Conservation (phyloP, 306 rosid genomes). For the Quercus suber region DNA sequence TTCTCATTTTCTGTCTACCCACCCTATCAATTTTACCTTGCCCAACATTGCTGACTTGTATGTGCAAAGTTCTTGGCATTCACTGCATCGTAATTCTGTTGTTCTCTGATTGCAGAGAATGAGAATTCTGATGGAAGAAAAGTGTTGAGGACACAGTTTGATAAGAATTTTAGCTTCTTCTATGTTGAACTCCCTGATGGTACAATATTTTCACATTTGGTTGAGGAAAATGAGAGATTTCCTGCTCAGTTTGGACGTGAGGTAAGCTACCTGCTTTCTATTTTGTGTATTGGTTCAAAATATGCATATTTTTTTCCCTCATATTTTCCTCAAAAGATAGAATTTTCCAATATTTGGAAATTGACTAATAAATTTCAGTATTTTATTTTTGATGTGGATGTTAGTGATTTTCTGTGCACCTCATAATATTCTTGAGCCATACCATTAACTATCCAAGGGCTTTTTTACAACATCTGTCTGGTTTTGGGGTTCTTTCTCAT, state of each 20-base stretch:
- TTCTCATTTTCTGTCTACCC: no score
- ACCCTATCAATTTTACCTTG: no score
- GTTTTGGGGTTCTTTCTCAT: neutral
- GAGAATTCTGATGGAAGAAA: conserved; percentile 67
- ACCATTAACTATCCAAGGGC: neutral
- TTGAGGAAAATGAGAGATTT: conserved; percentile 72
- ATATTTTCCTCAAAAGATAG: neutral
- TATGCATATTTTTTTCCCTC: neutral
- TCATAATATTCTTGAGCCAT: neutral
- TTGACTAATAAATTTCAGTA: neutral
- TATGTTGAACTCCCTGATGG: conserved; percentile 82
- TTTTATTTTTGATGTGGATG: neutral
- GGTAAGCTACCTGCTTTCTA: conserved; percentile 43
- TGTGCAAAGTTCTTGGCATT: neutral
- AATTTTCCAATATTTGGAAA: neutral
- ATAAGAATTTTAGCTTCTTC: conserved; percentile 68
- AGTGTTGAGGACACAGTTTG: conserved; percentile 60
- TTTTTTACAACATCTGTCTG: neutral
- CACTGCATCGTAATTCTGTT: conserved; percentile 27
- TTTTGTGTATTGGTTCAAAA: neutral
- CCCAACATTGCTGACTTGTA: no score
- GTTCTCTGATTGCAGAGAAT: conserved; percentile 49
- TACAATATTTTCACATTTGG: conserved; percentile 53
- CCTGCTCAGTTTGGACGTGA: conserved; percentile 96
- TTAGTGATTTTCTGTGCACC: neutral